phyloP scores from a whole-genome alignment of 768 basidiomycete genomes.

The Podaxis mareebaensis region DNA sequence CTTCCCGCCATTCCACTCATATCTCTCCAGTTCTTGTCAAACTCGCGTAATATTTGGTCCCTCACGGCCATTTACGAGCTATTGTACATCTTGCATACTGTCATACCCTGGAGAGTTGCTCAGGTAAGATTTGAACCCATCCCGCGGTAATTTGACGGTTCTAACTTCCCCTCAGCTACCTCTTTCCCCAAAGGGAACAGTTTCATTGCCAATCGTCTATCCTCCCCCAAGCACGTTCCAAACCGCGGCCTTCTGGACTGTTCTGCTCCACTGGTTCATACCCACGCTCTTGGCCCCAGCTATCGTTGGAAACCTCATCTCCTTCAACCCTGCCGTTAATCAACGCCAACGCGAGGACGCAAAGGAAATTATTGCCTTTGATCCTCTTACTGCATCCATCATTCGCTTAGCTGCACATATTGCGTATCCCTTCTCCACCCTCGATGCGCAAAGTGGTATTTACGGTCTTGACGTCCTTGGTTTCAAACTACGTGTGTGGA shows the following conservation, averaged over 20 bases:
- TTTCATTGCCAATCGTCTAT: slow-evolving; percentile 40
- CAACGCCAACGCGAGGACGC: slow-evolving; percentile 7
- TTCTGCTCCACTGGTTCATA: slow-evolving; percentile 61
- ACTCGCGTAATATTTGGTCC: slow-evolving; percentile 61
- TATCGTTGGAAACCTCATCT: slow-evolving; percentile 58
- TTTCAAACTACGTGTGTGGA: slow-evolving; percentile 53
- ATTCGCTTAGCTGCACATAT: slow-evolving; percentile 60
- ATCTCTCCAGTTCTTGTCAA: slow-evolving; percentile 55
- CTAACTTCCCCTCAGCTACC: slow-evolving; percentile 26
- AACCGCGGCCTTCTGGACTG: slow-evolving; percentile 49
- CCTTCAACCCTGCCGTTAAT: slow-evolving; percentile 49
- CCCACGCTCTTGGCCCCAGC: slow-evolving; percentile 62
- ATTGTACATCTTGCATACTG: slow-evolving; percentile 47
- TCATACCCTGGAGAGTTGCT: slow-evolving; percentile 55
- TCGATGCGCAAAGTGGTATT: slow-evolving; percentile 25
- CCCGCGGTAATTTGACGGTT: background rate
- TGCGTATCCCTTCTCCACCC: slow-evolving; percentile 51
- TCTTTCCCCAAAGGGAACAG: slow-evolving; percentile 24
- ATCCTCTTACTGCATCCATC: slow-evolving; percentile 66
- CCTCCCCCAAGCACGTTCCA: slow-evolving; percentile 48
- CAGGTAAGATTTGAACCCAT: slow-evolving; percentile 34
- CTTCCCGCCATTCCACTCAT: slow-evolving; percentile 12
- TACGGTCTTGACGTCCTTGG: slow-evolving; percentile 57
- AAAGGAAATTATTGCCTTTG: slow-evolving; percentile 38
- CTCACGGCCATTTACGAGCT: slow-evolving; percentile 56